A percentile compares a stretch with the other conserved stretches of the same genome.
phyloP scores from a whole-genome alignment of 2,329 filamentous ascomycete genomes.

The Fusarium sacchari region DNA sequence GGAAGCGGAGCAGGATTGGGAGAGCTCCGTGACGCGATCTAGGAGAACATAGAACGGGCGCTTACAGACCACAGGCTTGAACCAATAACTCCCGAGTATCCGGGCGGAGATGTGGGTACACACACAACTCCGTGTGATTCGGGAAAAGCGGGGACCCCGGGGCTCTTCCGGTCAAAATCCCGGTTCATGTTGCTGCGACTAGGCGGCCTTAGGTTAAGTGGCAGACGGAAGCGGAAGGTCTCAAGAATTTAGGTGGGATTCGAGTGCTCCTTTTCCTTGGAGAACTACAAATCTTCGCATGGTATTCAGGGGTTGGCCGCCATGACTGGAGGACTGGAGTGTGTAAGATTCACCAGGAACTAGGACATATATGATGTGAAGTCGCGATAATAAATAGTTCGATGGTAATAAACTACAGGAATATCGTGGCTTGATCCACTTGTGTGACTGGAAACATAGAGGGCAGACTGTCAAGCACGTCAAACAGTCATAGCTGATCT shows the following conservation, averaged over 20 bases:
- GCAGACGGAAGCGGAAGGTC: background rate
- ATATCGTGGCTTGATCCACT: rapidly evolving
- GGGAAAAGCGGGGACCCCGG: constrained; percentile 4
- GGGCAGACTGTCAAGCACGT: background rate
- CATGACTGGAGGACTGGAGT: background rate
- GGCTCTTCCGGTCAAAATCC: background rate
- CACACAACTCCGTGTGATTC: background rate
- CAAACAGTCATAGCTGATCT: background rate
- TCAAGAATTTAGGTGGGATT: background rate
- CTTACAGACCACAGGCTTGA: background rate
- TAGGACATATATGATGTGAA: background rate
- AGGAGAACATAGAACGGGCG: background rate
- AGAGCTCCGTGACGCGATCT: background rate
- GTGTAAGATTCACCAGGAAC: background rate
- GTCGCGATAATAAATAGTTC: background rate
- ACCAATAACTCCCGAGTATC: background rate
- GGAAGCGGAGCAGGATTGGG: background rate
- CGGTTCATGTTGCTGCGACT: background rate
- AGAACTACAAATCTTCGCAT: background rate
- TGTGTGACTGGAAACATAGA: no score
- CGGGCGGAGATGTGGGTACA: constrained; percentile 1
- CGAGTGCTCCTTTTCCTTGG: rapidly evolving
- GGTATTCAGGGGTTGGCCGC: background rate
- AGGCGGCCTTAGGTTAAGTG: background rate
- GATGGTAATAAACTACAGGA: background rate